A percentile compares a stretch with the other conserved stretches of the same genome.
These are phyloP conservation scores for Aspergillus baeticus DNA, from an alignment of 495 filamentous ascomycete genomes.

Conservation along the genomic window DNA sequence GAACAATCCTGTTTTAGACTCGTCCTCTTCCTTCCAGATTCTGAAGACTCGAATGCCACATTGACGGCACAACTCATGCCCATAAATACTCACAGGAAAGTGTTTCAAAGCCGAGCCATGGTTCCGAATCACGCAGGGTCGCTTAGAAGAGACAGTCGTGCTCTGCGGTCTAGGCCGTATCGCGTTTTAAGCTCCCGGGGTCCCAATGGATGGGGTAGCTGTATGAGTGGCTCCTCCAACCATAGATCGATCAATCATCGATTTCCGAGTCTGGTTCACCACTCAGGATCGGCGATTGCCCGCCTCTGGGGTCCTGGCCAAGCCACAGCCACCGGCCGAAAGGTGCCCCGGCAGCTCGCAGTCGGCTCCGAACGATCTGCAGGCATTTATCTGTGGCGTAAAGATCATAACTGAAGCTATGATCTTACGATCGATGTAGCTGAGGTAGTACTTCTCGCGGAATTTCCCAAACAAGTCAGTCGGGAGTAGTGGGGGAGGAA, in stretches of 20 bases:
- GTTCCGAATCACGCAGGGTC: too few species aligned
- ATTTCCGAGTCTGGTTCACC: not conserved
- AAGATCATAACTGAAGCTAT: too few species aligned
- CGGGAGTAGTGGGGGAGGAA: not conserved
- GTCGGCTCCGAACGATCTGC: not conserved
- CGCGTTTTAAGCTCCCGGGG: too few species aligned
- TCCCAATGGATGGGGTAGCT: not conserved
- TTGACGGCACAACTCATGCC: not conserved
- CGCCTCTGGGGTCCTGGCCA: not conserved
- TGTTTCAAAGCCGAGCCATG: not conserved
- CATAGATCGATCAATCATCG: constrained; percentile 12
- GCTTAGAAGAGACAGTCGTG: too few species aligned
- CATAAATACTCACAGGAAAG: not conserved
- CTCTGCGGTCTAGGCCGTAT: too few species aligned
- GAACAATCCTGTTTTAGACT: not conserved
- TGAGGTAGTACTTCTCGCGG: too few species aligned
- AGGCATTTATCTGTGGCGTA: too few species aligned
- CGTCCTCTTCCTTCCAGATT: too few species aligned
- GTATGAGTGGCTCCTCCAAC: not conserved
- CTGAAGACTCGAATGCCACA: too few species aligned
- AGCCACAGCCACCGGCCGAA: not conserved
- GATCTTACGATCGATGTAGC: too few species aligned
- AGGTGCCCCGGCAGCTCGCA: not conserved
- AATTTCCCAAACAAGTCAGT: too few species aligned
- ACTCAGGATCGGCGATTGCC: constrained; percentile 9